These are phyloP conservation scores for Bacterosira constricta DNA, from an alignment of 108 stramenopile species.

Conservation along the genomic window DNA sequence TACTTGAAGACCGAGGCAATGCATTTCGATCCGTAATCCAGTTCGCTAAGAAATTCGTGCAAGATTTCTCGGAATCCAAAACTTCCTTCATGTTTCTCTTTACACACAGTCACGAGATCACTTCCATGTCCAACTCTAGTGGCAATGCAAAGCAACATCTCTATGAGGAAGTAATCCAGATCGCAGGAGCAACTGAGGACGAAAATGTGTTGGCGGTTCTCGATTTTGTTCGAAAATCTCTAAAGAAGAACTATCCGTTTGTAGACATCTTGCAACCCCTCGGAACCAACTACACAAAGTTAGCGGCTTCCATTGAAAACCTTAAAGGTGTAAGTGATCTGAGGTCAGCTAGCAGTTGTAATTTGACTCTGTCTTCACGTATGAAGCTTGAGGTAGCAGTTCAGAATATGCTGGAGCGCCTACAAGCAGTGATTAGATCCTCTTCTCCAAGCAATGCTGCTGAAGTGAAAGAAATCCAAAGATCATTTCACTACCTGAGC, in stretches of 20 bases:
- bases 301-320: slow-evolving; percentile 27
- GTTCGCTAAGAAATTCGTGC: slow-evolving; percentile 54
- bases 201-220: slow-evolving; percentile 53
- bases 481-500: slow-evolving; percentile 35
- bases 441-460: slow-evolving; percentile 22
- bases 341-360: slow-evolving; percentile 24
- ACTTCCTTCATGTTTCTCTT: slow-evolving; percentile 64
- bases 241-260: slow-evolving; percentile 55
- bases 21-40: slow-evolving; percentile 56
- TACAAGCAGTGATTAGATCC: slow-evolving; percentile 1
- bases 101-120: slow-evolving; percentile 53
- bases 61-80: slow-evolving; percentile 52
- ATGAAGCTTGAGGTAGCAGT: slow-evolving; percentile 46
- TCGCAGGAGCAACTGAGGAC: slow-evolving; percentile 34
- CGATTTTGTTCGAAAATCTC: slow-evolving; percentile 37
- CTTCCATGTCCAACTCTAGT: slow-evolving; percentile 18
- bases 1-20: slow-evolving; percentile 65
- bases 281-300: slow-evolving; percentile 31
- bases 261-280: slow-evolving; percentile 57
- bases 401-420: slow-evolving; percentile 22
- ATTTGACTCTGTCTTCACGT: slow-evolving; percentile 47
- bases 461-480: slow-evolving; percentile 30
- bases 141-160: slow-evolving; percentile 30
- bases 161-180: slow-evolving; percentile 51
- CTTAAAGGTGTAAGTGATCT: slow-evolving; percentile 27